Base-by-base conservation (phyloP, 2,329 filamentous ascomycete species). In the Ascochyta viciae-villosae region DNA sequence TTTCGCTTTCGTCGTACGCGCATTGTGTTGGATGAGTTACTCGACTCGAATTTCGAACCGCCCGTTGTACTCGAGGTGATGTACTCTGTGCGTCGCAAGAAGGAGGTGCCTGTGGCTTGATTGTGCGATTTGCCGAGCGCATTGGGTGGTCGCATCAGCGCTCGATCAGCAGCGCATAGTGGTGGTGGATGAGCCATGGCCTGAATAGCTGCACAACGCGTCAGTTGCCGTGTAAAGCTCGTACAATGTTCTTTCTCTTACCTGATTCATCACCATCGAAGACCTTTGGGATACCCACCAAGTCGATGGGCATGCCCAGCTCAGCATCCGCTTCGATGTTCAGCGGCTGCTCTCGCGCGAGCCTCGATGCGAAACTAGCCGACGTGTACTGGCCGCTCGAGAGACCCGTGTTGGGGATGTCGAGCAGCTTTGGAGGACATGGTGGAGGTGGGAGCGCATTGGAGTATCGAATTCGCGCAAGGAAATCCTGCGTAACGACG, bases 251-350 rank as follows among this genome's bases (percentile, higher is more conserved):
- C 31, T n/a, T 42, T 27, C 16, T 53, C 81, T 59, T 83, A 97
- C 93, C 92, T 78, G 89, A 89, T 81, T 98, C 94, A 75, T 98
- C 92, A 55, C 93, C 94, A 70, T 98, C 89, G 71, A 98, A 97
- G 54, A 98, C 88, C 27, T 93, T 92, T 6, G 94, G 94, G 80
- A 98, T 91, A 70, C 95, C 95, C 54, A 98, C 90, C 65, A 99
- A 80, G 75, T 98, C 94, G 73, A 99, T 87, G 57, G 93, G 92
- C 95, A 99, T 98, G 54, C 95, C 95, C 66, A 98, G 85, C 81
- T 99, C 95, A 8, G 93, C 95, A 85, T 99, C 95, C 27, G 92
- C 92, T 78, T 99, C 95, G 59, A 99, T 95, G 73, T 97, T 98
- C 44, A 96, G 82, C 48, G 94, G 91, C 80, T 98, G 95, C 71